phyloP scores from a whole-genome alignment of 768 basidiomycete species.

The Pholiota molesta region DNA sequence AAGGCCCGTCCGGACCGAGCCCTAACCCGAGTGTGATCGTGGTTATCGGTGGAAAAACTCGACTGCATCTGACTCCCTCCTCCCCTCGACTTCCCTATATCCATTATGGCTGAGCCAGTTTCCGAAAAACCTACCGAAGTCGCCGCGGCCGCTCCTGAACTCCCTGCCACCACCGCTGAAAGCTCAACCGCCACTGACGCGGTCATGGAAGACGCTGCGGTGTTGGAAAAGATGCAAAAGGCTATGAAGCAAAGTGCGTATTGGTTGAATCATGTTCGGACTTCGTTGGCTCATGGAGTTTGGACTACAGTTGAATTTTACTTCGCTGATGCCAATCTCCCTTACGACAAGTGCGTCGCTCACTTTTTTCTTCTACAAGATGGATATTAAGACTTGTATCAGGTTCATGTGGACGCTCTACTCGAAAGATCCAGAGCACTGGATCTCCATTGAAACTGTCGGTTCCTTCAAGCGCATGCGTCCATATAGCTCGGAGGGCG shows the following conservation, averaged over 20 bases:
- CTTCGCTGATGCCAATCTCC: conserved; percentile 95
- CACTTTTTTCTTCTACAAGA: not conserved
- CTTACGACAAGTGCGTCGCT: conserved; percentile 73
- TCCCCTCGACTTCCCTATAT: conserved; percentile 4
- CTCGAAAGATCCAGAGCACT: conserved; percentile 79
- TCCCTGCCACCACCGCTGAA: conserved; percentile 8
- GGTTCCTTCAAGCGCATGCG: conserved; percentile 96
- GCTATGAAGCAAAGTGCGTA: conserved; percentile 59
- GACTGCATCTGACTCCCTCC: conserved; percentile 15
- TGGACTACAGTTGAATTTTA: conserved; percentile 83
- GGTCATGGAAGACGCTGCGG: conserved; percentile 29
- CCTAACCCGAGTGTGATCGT: conserved; percentile 6
- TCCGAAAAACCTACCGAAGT: conserved; percentile 24
- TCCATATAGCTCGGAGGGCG: conserved; percentile 61
- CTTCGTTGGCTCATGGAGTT: not conserved
- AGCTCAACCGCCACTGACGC: conserved; percentile 17
- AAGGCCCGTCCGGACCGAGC: conserved; percentile 3
- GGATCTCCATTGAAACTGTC: conserved; percentile 87
- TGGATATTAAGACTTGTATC: not conserved
- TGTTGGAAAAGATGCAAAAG: conserved; percentile 45
- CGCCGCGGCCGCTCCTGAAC: conserved; percentile 9
- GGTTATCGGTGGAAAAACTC: conserved; percentile 20
- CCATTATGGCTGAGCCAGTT: conserved; percentile 30
- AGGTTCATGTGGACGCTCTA: conserved; percentile 97
- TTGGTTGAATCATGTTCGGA: not conserved